These are phyloP conservation scores for Populus deltoides DNA, from an alignment of 345 rosid genomes.

Conservation along the genomic window DNA sequence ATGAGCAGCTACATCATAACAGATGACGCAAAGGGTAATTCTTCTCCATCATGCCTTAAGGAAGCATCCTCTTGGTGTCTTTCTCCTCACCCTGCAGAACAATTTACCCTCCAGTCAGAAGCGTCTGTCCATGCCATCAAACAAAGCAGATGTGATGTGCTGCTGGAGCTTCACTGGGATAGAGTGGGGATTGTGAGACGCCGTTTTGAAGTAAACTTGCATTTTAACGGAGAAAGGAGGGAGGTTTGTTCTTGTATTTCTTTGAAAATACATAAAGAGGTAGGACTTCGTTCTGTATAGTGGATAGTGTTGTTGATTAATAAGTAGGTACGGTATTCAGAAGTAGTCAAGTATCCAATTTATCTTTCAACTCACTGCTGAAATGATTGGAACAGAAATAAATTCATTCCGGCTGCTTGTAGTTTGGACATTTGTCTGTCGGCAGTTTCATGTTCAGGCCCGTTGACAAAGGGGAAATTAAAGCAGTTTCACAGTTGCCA, in stretches of 20 bases:
- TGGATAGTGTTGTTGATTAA: neutral
- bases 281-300: constrained; percentile 18
- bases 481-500: too few species aligned
- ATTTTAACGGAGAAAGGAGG: neutral
- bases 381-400: neutral
- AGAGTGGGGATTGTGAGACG: neutral
- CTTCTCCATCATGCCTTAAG: neutral
- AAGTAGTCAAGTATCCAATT: neutral
- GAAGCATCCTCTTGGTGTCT: neutral
- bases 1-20: constrained; percentile 21
- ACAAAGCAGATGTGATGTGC: neutral
- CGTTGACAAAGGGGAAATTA: neutral
- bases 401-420: neutral
- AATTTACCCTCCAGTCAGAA: neutral
- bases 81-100: constrained; percentile 3
- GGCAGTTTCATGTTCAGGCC: neutral
- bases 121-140: neutral
- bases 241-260: neutral
- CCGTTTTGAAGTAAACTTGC: neutral
- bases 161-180: neutral
- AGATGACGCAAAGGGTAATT: constrained; percentile 18
- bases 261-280: constrained; percentile 2
- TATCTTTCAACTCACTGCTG: neutral
- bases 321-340: neutral
- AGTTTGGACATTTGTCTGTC: neutral